Base-by-base conservation (phyloP, 2,329 filamentous ascomycete genomes). In the Lecanicillium sp. region DNA sequence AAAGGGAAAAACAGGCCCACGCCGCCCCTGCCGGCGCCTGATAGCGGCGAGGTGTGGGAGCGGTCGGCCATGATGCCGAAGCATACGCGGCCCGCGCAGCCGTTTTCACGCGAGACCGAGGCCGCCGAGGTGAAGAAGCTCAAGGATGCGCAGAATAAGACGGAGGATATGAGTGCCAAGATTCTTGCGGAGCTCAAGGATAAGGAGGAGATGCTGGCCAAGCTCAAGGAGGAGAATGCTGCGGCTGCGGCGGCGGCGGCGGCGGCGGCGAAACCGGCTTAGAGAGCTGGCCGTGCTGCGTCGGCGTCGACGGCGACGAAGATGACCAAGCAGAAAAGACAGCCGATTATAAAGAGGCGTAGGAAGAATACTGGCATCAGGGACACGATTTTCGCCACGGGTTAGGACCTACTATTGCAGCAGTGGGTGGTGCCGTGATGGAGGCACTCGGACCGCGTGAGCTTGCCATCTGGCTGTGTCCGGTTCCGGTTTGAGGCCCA, bases 61-160 rank as follows among this genome's bases (percentile, higher is more conserved):
- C 73, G 80, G 43, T 85, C 80, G 35, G 85, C 85, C 40, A 79
- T 87, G 66, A 78, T 94, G 45, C 86, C 86, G 4, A 68, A 78
- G 40, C 70, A 66, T 34, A 82, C 76, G 51, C 70, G 75, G 8
- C 76, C 79, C 3, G 80, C 73, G 25, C 81, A 81, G 54, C 80
- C 78, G n/a, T 89, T 85, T 55, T 85, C 80, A 58, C 70, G 71
- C 42, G 78, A 83, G 63, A 81, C 78, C 34, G 84, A 85, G 63
- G 68, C 73, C 47, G 60, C 73, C 6, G 78, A 82, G 59, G 60
- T 80, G 27, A 72, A 75, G 55, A 71, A 70, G 52, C 62, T 82
- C 33, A 68, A 67, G 45, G 80, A 80, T 43, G 83, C 84, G 40
- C 65, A 79, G 53, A 68, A 70, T 40, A 75, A 79, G 53, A 74